phyloP scores from a whole-genome alignment of 208 protist genomes.

The Angomonas desouzai region DNA sequence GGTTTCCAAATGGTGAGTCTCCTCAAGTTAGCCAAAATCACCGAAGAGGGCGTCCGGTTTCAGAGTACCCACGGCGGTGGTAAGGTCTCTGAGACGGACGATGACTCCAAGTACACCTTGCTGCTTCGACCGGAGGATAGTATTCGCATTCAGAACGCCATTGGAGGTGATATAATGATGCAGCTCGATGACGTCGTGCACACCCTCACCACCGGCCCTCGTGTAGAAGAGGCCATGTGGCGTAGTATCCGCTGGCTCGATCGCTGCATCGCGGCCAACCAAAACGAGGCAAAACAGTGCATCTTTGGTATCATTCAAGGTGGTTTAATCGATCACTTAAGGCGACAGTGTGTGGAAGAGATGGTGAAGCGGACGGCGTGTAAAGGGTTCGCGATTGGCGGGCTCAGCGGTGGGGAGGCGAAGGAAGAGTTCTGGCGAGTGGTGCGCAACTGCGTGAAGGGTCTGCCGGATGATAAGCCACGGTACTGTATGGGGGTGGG shows the following conservation, averaged over 20 bases:
- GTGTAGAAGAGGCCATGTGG: conserved; percentile 95
- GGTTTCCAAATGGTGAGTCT: conserved; percentile 99
- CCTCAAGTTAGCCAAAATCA: conserved; percentile 94
- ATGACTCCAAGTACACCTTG: conserved; percentile 63
- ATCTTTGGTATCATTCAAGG: conserved; percentile 99
- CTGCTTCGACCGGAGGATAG: conserved; percentile 97
- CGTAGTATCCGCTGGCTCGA: conserved; percentile 98
- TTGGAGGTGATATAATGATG: conserved; percentile 99
- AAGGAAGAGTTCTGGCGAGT: conserved; percentile 97
- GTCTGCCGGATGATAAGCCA: conserved; percentile 91
- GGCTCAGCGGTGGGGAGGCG: conserved; percentile 97
- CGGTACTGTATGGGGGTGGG: conserved; percentile 99
- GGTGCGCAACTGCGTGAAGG: conserved; percentile 89
- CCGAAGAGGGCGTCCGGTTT: conserved; percentile 99
- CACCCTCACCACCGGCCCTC: conserved; percentile 75
- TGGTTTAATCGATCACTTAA: conserved; percentile 84
- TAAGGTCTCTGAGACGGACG: conserved; percentile 8
- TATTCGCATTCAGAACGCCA: conserved; percentile 98
- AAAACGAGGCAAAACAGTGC: conserved; percentile 90
- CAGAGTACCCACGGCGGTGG: conserved; percentile 96
- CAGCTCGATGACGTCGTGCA: conserved; percentile 98
- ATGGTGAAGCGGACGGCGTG: conserved; percentile 91
- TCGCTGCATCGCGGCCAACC: conserved; percentile 95
- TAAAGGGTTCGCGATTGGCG: conserved; percentile 98
- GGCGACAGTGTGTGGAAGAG: conserved; percentile 90